phyloP scores from a whole-genome alignment of 1,284 basidiomycete genomes.

The Boletus holoroseus region DNA sequence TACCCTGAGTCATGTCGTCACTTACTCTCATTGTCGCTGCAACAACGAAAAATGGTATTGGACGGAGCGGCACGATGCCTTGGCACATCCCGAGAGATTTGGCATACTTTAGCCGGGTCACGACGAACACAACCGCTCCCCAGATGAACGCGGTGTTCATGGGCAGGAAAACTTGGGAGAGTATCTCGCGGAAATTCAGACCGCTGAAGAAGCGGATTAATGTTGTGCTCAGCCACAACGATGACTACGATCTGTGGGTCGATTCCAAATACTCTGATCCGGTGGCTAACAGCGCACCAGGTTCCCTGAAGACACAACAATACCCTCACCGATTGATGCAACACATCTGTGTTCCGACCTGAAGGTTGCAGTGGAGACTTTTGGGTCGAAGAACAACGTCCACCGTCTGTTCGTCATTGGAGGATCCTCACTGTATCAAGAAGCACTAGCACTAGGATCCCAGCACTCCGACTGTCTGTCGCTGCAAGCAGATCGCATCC shows the following conservation, averaged over 20 bases:
- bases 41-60: slow-evolving; percentile 85
- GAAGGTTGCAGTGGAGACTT: slow-evolving; percentile 19
- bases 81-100: slow-evolving; percentile 91
- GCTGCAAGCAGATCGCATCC: slow-evolving; percentile 64
- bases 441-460: slow-evolving; percentile 48
- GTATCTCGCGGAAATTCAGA: slow-evolving; percentile 85
- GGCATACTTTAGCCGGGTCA: slow-evolving; percentile 86
- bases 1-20: slow-evolving; percentile 37
- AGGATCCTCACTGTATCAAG: slow-evolving; percentile 80
- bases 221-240: slow-evolving; percentile 71
- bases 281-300: slow-evolving; percentile 14
- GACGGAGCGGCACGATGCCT: slow-evolving; percentile 70
- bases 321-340: slow-evolving; percentile 1
- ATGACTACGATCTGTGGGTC: slow-evolving; percentile 61
- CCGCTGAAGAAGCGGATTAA: slow-evolving; percentile 80
- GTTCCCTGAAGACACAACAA: slow-evolving; percentile 7
- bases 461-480: slow-evolving; percentile 26
- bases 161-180: slow-evolving; percentile 98
- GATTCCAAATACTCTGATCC: not conserved
- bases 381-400: slow-evolving; percentile 26
- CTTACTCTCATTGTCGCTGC: slow-evolving; percentile 93
- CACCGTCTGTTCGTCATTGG: slow-evolving; percentile 81
- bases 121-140: slow-evolving; percentile 54
- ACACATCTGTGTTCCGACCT: slow-evolving; percentile 19
- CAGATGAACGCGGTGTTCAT: slow-evolving; percentile 82